Evolutionary conservation across 164 flowering plant species (phyloP), one percentile per base, ranked within the genome.

Genomic region (Pachysandra terminalis): DNA sequence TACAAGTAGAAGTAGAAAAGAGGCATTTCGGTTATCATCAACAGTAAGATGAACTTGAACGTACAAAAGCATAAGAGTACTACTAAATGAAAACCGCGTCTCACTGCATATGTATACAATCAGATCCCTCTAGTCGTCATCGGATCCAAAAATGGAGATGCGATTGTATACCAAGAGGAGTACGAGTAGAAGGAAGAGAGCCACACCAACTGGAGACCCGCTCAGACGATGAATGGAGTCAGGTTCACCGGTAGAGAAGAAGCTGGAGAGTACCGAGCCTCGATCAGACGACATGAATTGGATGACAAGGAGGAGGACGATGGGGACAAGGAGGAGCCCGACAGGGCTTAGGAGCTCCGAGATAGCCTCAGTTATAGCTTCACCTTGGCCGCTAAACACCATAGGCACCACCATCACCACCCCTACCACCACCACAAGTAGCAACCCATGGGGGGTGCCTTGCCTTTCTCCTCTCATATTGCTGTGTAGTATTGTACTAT

Each of bases 131-230:
- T n/a, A n/a, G n/a, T 86, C 91, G 57, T 70, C 90, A 25, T 85
- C 94, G 59, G 70, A 64, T 14, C 96, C 92, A 64, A 89, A 87
- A 69, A 91, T 75, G 64, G 96, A 87, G 56, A 85, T 16, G 2
- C 87, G 81, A 63, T 86, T 69, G 75, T 87, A 85, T 49, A 94
- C 81, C 59, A 91, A 84, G 49, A 91, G 73, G 70, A 93, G 70
- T 32, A 87, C 59, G 74, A 94, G 82, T 13, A 82, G 3, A 9
- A 91, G 91, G 61, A 94, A 40, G 58, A 90, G 80, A 0, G 93
- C 97, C 7, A 94, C 95, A 22, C 98, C 98, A 57, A 89, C 80
- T 0, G 98, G 97, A 0, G 97, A 93, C 1, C 98, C 97, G 52
- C 91, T 86, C 73, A 81, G 88, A 7, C 96, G 81, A 81, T 94